phyloP scores from a whole-genome alignment of 257 asterid species.

The Solanum okadae region DNA sequence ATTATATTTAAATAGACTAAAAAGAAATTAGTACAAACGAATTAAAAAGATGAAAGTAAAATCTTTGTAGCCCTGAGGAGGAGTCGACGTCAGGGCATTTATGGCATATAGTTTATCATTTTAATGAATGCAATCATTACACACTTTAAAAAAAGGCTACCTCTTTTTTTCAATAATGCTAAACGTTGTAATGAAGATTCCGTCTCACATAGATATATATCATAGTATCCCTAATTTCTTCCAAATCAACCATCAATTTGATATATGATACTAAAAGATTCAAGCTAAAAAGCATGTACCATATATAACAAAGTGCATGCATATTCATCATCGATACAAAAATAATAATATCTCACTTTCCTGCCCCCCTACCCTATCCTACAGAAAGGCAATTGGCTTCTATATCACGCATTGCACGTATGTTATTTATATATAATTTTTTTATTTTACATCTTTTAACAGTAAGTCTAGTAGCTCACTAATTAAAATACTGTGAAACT shows the following conservation, averaged over 20 bases:
- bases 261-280: neutral
- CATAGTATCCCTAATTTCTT: neutral
- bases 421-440: neutral
- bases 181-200: neutral
- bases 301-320: slow-evolving; percentile 19
- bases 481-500: neutral
- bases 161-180: neutral
- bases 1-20: too few relatives aligned
- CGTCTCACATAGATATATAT: neutral
- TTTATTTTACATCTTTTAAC: neutral
- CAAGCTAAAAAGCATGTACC: neutral
- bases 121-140: neutral
- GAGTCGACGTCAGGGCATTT: neutral
- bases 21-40: neutral
- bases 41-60: neutral
- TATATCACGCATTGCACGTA: neutral
- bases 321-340: slow-evolving; percentile 27
- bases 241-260: neutral
- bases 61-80: neutral
- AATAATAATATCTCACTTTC: neutral
- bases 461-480: neutral
- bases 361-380: neutral
- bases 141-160: neutral
- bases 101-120: neutral
- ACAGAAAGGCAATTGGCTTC: neutral